phyloP scores from a whole-genome alignment of 345 rosid species.

The Psidium friedrichsthalianum region DNA sequence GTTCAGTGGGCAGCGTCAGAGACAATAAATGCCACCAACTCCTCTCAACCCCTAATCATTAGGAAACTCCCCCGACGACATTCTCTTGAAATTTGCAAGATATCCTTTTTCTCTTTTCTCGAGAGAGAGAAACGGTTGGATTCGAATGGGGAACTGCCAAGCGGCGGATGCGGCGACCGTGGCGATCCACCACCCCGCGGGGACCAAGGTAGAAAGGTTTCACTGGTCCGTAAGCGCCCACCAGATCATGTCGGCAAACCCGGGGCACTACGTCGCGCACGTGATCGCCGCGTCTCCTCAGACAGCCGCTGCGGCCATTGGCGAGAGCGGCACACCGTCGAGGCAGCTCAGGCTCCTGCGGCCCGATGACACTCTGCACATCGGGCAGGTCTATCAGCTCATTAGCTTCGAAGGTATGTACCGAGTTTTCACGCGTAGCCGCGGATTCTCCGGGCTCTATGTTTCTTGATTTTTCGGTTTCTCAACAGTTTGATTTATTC shows the following conservation, averaged over 20 bases:
- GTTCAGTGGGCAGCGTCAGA: not conserved
- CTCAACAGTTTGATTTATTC: not conserved
- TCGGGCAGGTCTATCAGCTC: conserved; percentile 70
- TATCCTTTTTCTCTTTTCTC: not conserved
- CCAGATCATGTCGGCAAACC: conserved; percentile 60
- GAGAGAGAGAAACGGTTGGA: not conserved
- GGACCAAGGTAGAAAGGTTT: conserved; percentile 55
- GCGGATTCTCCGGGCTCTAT: not conserved
- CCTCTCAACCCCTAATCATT: not conserved
- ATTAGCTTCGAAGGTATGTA: conserved; percentile 63
- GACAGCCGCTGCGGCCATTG: conserved; percentile 21
- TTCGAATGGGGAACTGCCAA: conserved; percentile 83
- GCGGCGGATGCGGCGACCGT: conserved; percentile 81
- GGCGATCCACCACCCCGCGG: conserved; percentile 68
- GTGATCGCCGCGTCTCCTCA: conserved; percentile 40
- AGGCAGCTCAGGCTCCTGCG: conserved; percentile 83
- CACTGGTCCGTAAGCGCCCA: conserved; percentile 68
- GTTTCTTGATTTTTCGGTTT: not conserved
- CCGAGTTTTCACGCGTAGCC: not conserved
- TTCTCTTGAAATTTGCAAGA: not conserved
- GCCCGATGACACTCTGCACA: conserved; percentile 54
- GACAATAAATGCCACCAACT: not conserved
- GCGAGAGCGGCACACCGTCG: conserved; percentile 29
- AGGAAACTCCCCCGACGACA: not conserved
- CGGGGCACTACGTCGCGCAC: conserved; percentile 80